Base-by-base conservation (phyloP, 306 rosid species). In the Quillaja saponaria region DNA sequence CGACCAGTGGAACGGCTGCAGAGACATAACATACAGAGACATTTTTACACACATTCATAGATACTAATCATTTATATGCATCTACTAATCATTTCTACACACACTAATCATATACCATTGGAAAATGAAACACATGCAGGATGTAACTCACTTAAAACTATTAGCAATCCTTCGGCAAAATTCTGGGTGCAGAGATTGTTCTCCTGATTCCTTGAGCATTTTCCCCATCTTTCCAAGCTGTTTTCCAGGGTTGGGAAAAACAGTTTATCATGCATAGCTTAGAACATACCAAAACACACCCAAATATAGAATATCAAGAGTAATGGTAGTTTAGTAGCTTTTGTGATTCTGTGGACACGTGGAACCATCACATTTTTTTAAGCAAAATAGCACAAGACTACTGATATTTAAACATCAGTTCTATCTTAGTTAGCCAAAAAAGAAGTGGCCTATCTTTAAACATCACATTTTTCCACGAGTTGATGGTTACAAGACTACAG, bases 1-100 rank as follows among this genome's bases (percentile, higher is more conserved):
- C 97, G 97, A 68, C 80, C 99, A 14, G 91, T 64, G 0, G 95
- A 87, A 53, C 79, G 85, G 72, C 97, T 92, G 86, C 79, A 83
- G 20, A 69, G 13, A 33, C 61, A 79, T 13, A 56, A 67, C 56
- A 78, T 11, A 37, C 63, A 80, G 67, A 71, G 56, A 62, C n/a
- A n/a, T n/a, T n/a, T n/a, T n/a, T n/a, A n/a, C n/a, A 21, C 61
- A 68, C 12, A 20, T 28, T 61, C 3, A 39, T 8, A 8, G 44
- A 39, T 12, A 39, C 44, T 7, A 39, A 39, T 8, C 10, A 12
- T 12, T 2, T 39, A 39, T 2, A 1, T 39, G 44, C 44, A 12
- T n/a, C n/a, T n/a, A n/a, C n/a, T n/a, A n/a, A n/a, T n/a, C n/a
- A n/a, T n/a, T n/a, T n/a, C n/a, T n/a, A n/a, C n/a, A 21, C 61